A percentile compares a stretch with the other conserved stretches of the same genome.
Evolutionary conservation across 768 basidiomycete genomes (phyloP).

Genomic region (Tephrocybe sp.): DNA sequence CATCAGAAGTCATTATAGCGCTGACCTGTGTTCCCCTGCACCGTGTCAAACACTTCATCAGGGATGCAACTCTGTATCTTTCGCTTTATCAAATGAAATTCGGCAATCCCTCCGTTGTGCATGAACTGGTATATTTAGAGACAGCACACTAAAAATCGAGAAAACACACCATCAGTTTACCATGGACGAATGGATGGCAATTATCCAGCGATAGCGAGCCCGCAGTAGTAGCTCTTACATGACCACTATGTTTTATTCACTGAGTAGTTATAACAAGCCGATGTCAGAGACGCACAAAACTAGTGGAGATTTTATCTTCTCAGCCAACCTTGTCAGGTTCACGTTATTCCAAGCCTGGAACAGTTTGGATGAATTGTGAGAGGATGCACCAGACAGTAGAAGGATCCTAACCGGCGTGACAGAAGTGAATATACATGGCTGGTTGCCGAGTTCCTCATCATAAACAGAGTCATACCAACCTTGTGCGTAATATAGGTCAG

Average conservation of each 20-base stretch:
- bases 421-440: slow-evolving; percentile 96
- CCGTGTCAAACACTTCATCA: slow-evolving; percentile 84
- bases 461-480: slow-evolving; percentile 94
- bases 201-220: slow-evolving; percentile 92
- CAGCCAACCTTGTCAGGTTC: slow-evolving; percentile 90
- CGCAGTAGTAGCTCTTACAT: slow-evolving; percentile 92
- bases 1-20: background rate
- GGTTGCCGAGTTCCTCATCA: slow-evolving; percentile 79
- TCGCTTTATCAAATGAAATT: slow-evolving; percentile 81
- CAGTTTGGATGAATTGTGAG: background rate
- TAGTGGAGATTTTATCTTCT: slow-evolving; percentile 94
- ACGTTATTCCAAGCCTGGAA: slow-evolving; percentile 93
- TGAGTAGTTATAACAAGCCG: background rate
- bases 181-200: slow-evolving; percentile 93
- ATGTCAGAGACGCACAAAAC: slow-evolving; percentile 69
- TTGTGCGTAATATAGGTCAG: slow-evolving; percentile 22
- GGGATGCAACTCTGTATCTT: slow-evolving; percentile 71
- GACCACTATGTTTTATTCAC: slow-evolving; percentile 49
- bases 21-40: slow-evolving; percentile 90
- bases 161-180: slow-evolving; percentile 80
- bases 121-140: slow-evolving; percentile 64
- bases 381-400: background rate
- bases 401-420: slow-evolving; percentile 74
- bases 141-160: slow-evolving; percentile 1
- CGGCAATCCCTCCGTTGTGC: slow-evolving; percentile 95